Evolutionary conservation across 768 basidiomycete species (phyloP).

Genomic region (Leccinum boreale): DNA sequence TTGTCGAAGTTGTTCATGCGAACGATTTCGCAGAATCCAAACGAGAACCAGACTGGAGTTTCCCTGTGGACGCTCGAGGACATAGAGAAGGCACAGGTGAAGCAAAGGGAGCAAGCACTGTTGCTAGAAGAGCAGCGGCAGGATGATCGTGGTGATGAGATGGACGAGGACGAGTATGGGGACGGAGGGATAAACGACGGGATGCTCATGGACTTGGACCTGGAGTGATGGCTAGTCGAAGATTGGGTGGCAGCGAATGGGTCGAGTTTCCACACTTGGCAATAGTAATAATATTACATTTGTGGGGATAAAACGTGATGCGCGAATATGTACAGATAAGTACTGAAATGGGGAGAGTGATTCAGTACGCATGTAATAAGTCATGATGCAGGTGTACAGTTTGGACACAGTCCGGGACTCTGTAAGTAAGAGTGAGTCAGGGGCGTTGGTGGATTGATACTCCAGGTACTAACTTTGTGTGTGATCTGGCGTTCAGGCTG

Average conservation of each 20-base stretch:
- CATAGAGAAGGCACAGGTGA: slow-evolving; percentile 79
- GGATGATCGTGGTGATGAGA: slow-evolving; percentile 19
- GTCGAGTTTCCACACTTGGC: not conserved
- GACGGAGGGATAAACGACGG: slow-evolving; percentile 67
- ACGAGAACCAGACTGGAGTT: slow-evolving; percentile 92
- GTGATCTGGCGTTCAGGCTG: slow-evolving; percentile 54
- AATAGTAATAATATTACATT: slow-evolving; percentile 16
- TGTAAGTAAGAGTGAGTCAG: slow-evolving; percentile 23
- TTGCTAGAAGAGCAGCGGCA: slow-evolving; percentile 37
- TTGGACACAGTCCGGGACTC: slow-evolving; percentile 38
- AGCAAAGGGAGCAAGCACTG: slow-evolving; percentile 65
- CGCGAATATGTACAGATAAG: slow-evolving; percentile 14
- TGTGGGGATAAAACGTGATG: slow-evolving; percentile 1
- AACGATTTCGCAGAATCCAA: slow-evolving; percentile 96
- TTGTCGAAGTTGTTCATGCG: slow-evolving; percentile 96
- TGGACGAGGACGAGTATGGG: slow-evolving; percentile 56
- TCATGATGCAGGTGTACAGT: slow-evolving; percentile 29
- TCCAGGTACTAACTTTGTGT: slow-evolving; percentile 37
- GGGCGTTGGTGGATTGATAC: slow-evolving; percentile 6
- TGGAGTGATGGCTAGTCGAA: slow-evolving; percentile 14
- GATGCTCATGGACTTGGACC: slow-evolving; percentile 57
- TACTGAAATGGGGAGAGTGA: not conserved
- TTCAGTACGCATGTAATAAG: not conserved
- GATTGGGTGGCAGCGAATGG: not conserved
- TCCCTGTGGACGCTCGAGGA: slow-evolving; percentile 95